These are phyloP conservation scores for Aspergillus kassunensis DNA, from an alignment of 495 filamentous ascomycete species.

Conservation along the genomic window DNA sequence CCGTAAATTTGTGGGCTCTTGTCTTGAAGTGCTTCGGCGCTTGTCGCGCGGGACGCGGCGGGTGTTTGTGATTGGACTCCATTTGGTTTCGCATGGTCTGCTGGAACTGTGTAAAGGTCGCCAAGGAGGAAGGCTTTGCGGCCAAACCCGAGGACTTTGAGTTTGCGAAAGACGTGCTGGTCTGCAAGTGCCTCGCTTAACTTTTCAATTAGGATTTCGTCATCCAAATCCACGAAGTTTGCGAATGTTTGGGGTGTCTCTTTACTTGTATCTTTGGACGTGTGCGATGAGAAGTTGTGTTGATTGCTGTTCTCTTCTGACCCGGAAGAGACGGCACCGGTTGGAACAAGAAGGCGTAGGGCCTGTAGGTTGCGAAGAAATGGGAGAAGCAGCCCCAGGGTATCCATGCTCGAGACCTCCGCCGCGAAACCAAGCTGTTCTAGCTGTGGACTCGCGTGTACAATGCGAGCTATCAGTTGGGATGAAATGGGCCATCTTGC, in stretches of 20 bases:
- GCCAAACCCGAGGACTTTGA: slow-evolving; percentile 39
- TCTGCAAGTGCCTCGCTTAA: slow-evolving; percentile 34
- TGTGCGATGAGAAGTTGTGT: slow-evolving; percentile 1
- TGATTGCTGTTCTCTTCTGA: slow-evolving; percentile 1
- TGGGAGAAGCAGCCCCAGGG: slow-evolving; percentile 40
- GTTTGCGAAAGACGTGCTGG: slow-evolving; percentile 28
- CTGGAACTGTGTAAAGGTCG: slow-evolving; percentile 32
- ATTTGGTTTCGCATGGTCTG: background rate
- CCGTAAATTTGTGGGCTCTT: background rate
- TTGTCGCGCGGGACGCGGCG: slow-evolving; percentile 8
- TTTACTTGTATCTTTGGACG: background rate
- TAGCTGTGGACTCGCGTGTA: slow-evolving; percentile 52
- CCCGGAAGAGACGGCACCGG: slow-evolving; percentile 11
- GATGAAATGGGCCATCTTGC: slow-evolving; percentile 52
- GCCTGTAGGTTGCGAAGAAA: slow-evolving; percentile 46
- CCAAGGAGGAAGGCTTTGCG: slow-evolving; percentile 38
- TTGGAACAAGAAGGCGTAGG: slow-evolving; percentile 41
- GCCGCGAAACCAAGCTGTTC: slow-evolving; percentile 54
- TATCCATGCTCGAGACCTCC: slow-evolving; percentile 40
- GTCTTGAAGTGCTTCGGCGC: slow-evolving; percentile 12
- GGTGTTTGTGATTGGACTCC: slow-evolving; percentile 17
- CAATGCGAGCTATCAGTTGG: slow-evolving; percentile 46
- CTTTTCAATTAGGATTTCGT: slow-evolving; percentile 29
- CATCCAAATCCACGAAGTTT: slow-evolving; percentile 38
- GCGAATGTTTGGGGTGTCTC: slow-evolving; percentile 25